phyloP scores from a whole-genome alignment of 768 basidiomycete genomes.

The Xerocomus potaroensis region DNA sequence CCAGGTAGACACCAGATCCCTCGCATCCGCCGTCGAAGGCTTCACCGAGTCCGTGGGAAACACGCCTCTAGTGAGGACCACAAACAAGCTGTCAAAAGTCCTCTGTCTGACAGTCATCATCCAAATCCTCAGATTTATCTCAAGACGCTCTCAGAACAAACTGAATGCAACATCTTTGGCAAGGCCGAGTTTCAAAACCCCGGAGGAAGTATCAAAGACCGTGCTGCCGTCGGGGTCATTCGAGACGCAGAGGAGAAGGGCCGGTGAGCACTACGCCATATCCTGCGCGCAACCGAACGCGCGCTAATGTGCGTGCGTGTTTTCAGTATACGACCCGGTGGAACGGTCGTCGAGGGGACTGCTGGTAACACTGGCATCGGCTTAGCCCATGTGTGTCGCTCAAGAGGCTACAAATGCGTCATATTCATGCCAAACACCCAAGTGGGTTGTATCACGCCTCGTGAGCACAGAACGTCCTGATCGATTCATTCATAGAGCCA shows the following conservation, averaged over 20 bases:
- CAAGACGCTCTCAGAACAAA: conserved; percentile 74
- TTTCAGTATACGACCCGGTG: conserved; percentile 78
- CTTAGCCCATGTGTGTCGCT: conserved; percentile 89
- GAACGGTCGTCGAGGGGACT: conserved; percentile 96
- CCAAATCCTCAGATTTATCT: conserved; percentile 63
- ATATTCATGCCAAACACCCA: conserved; percentile 99
- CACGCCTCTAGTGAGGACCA: conserved; percentile 74
- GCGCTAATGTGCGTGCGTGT: neutral
- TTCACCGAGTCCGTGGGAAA: conserved; percentile 89
- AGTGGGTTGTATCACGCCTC: conserved; percentile 34
- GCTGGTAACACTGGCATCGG: conserved; percentile 99
- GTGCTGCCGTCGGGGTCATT: conserved; percentile 88
- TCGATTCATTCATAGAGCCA: conserved; percentile 61
- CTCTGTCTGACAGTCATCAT: conserved; percentile 5
- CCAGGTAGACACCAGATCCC: conserved; percentile 11
- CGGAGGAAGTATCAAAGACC: conserved; percentile 96
- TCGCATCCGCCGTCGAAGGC: conserved; percentile 57
- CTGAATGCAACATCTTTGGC: conserved; percentile 81
- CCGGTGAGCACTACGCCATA: conserved; percentile 43
- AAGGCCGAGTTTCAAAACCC: conserved; percentile 99
- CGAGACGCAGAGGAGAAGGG: conserved; percentile 84
- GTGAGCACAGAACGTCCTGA: neutral
- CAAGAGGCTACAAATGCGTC: conserved; percentile 93
- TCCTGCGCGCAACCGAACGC: neutral
- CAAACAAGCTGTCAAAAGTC: neutral